Conservation (phyloP, 139 green algal genomes). For the Coccomyxa sp. region DNA sequence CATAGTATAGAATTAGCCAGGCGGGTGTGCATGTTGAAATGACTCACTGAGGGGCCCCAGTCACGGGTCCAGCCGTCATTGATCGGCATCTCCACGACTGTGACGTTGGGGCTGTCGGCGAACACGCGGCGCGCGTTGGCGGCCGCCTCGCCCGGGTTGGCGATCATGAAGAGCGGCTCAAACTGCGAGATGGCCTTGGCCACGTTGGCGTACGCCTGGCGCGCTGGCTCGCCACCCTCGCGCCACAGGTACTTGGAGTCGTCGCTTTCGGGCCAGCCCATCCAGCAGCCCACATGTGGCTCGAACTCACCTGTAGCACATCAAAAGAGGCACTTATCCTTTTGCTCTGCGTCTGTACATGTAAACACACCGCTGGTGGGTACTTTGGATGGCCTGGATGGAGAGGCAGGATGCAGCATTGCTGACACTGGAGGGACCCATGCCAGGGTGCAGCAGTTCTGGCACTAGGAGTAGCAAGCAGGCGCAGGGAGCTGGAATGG, state of each 20-base stretch:
- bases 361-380: not conserved
- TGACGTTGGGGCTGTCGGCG: conserved; percentile 18
- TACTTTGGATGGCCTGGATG: not conserved
- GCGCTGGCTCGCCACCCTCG: conserved; percentile 39
- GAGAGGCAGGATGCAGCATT: not conserved
- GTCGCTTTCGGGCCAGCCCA: conserved; percentile 54
- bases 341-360: not conserved
- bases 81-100: conserved; percentile 39
- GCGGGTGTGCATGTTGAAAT: not conserved
- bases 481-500: not conserved
- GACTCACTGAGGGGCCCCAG: conserved; percentile 50
- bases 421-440: not conserved
- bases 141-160: conserved; percentile 37
- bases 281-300: conserved; percentile 48
- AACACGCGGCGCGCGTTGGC: conserved; percentile 27
- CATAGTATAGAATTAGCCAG: too few species aligned
- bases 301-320: conserved; percentile 26
- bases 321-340: not conserved
- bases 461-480: not conserved
- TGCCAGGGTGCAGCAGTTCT: too few species aligned
- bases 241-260: conserved; percentile 50
- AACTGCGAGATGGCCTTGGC: conserved; percentile 55
- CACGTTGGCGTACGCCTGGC: conserved; percentile 51
- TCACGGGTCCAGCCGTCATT: conserved; percentile 60
- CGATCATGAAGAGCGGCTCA: conserved; percentile 57